Conservation (phyloP, 495 filamentous ascomycete genomes). For the Clohesyomyces aquaticus region DNA sequence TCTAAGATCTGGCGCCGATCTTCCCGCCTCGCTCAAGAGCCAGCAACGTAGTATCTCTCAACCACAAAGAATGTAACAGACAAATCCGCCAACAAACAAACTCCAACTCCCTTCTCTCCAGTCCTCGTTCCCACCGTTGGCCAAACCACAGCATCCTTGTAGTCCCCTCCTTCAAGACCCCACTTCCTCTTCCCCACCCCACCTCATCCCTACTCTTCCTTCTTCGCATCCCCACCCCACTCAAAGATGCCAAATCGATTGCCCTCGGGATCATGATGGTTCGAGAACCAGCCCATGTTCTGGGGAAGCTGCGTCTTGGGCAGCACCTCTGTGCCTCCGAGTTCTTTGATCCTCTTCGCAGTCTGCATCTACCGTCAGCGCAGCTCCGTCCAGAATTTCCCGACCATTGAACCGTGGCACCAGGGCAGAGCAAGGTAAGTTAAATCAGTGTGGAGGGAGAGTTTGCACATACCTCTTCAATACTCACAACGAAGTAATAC, state of each 20-base stretch:
- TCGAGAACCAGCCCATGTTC: slow-evolving; percentile 33
- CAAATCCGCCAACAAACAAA: too few relatives aligned
- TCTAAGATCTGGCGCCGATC: slow-evolving; percentile 8
- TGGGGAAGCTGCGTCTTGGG: slow-evolving; percentile 21
- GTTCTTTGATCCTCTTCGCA: slow-evolving; percentile 18
- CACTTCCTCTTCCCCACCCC: slow-evolving; percentile 9
- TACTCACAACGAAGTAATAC: slow-evolving; percentile 28
- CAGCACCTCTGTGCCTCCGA: slow-evolving; percentile 24
- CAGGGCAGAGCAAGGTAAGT: too few relatives aligned
- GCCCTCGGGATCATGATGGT: slow-evolving; percentile 34
- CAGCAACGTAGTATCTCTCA: not conserved
- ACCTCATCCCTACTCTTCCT: not conserved
- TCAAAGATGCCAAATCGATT: slow-evolving; percentile 37
- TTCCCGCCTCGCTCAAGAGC: slow-evolving; percentile 6
- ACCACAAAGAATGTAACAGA: not conserved
- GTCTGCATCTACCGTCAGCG: slow-evolving; percentile 12
- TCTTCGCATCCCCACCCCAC: not conserved
- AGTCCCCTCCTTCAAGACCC: not conserved
- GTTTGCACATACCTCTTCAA: slow-evolving; percentile 34
- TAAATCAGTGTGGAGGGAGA: too few relatives aligned
- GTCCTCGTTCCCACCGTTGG: not conserved
- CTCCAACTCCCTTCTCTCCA: not conserved
- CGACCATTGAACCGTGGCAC: not conserved
- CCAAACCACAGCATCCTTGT: too few relatives aligned
- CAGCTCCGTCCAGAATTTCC: not conserved